These are phyloP conservation scores for Przewalskia tangutica DNA, from an alignment of 257 asterid genomes.

Conservation along the genomic window DNA sequence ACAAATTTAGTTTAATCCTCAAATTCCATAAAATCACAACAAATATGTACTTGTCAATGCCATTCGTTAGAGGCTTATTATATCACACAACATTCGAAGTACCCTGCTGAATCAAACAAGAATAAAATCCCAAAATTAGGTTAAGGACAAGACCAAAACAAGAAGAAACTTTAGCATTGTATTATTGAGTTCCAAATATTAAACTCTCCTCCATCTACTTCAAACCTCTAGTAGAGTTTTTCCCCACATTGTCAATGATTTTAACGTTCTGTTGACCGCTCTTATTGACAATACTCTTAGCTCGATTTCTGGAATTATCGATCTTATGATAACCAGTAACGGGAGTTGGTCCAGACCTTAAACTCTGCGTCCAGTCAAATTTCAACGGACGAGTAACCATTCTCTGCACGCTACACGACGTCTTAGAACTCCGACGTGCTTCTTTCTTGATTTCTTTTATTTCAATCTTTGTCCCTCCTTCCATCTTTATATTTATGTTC, in stretches of 20 bases:
- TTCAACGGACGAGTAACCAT: conserved; percentile 1
- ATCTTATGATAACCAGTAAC: background rate
- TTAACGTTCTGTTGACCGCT: background rate
- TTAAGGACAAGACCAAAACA: background rate
- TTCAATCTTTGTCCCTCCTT: conserved; percentile 45
- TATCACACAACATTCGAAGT: background rate
- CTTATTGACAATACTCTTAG: background rate
- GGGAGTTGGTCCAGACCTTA: conserved; percentile 28
- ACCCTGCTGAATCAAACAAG: background rate
- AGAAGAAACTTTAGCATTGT: background rate
- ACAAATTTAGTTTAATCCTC: background rate
- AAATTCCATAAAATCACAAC: background rate
- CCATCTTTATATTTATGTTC: conserved; percentile 54
- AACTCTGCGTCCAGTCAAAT: conserved; percentile 51
- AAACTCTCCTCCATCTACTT: conserved; percentile 1
- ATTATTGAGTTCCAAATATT: conserved; percentile 5
- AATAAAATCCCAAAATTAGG: background rate
- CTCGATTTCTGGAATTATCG: background rate
- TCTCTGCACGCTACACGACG: background rate
- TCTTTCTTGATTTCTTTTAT: conserved; percentile 55
- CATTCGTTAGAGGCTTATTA: background rate
- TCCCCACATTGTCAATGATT: background rate
- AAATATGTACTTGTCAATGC: background rate
- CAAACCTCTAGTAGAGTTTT: background rate
- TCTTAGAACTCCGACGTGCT: background rate